Conservation (phyloP, 371 early-diverging fungal genomes). For the Mortierella sp. region DNA sequence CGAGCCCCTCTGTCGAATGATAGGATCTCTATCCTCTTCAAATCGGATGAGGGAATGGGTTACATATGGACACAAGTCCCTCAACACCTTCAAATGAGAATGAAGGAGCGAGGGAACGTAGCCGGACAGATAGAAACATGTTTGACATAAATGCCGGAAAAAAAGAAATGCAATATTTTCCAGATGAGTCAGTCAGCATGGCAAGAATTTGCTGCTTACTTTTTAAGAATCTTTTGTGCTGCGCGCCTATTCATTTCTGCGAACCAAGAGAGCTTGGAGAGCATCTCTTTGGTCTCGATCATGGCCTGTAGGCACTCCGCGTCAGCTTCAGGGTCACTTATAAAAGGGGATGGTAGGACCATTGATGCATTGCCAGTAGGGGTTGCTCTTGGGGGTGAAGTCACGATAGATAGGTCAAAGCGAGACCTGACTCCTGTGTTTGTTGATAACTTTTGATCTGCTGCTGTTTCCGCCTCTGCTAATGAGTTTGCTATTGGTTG, state of each 20-base stretch:
- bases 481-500: neutral
- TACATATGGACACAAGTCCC: neutral
- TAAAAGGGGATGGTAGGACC: constrained; percentile 40
- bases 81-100: neutral
- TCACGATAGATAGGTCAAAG: constrained; percentile 37
- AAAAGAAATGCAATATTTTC: neutral
- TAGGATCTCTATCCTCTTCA: constrained; percentile 12
- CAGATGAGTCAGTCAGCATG: neutral
- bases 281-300: constrained; percentile 69
- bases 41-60: neutral
- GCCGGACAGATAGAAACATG: neutral
- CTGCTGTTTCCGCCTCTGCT: constrained; percentile 24
- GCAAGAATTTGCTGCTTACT: constrained; percentile 59
- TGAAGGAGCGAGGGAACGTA: neutral
- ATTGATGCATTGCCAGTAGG: constrained; percentile 2
- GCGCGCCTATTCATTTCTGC: constrained; percentile 77
- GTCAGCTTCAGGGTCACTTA: constrained; percentile 57
- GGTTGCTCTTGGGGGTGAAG: constrained; percentile 9
- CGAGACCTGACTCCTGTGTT: constrained; percentile 8
- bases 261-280: constrained; percentile 73
- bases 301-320: constrained; percentile 70
- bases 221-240: constrained; percentile 79
- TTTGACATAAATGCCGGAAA: neutral
- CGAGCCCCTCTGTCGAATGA: neutral
- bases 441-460: neutral